Conservation (phyloP, 345 rosid species). For the Passiflora organensis region DNA sequence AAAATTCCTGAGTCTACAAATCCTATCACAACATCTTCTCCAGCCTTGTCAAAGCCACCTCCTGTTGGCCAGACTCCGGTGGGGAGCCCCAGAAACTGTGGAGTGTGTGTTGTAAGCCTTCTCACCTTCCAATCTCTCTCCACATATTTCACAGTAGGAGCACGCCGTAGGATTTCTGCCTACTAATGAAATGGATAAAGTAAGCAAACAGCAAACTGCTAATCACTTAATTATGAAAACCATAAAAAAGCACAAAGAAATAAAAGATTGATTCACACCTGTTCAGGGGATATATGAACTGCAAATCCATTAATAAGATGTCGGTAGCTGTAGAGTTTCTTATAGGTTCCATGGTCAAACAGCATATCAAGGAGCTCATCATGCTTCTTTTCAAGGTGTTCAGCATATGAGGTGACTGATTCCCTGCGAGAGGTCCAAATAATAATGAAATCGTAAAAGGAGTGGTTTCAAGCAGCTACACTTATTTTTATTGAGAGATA, state of each 20-base stretch:
- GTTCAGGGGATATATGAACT: conserved; percentile 71
- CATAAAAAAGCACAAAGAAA: conserved; percentile 4
- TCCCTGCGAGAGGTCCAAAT: conserved; percentile 45
- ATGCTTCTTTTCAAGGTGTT: conserved; percentile 86
- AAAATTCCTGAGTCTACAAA: conserved; percentile 92
- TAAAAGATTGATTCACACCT: conserved; percentile 53
- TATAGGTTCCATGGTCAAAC: conserved; percentile 69
- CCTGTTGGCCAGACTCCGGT: conserved; percentile 99
- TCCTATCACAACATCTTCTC: conserved; percentile 92
- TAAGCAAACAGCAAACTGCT: conserved; percentile 27
- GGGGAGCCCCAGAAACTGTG: conserved; percentile 93
- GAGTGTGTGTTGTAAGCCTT: conserved; percentile 94
- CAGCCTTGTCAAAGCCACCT: conserved; percentile 92
- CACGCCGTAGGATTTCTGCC: conserved; percentile 77
- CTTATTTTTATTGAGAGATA: conserved; percentile 4
- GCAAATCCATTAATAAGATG: conserved; percentile 97
- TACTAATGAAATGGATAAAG: conserved; percentile 57
- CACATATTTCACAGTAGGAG: conserved; percentile 83
- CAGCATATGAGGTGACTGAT: conserved; percentile 67
- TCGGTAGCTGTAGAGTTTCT: conserved; percentile 88
- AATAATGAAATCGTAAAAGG: not conserved
- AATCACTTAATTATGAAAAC: not conserved
- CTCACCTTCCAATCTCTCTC: conserved; percentile 94
- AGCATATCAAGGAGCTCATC: conserved; percentile 84
- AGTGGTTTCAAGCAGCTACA: not conserved